These are phyloP conservation scores for Salvia sclarea DNA, from an alignment of 305 asterid genomes.

Conservation along the genomic window DNA sequence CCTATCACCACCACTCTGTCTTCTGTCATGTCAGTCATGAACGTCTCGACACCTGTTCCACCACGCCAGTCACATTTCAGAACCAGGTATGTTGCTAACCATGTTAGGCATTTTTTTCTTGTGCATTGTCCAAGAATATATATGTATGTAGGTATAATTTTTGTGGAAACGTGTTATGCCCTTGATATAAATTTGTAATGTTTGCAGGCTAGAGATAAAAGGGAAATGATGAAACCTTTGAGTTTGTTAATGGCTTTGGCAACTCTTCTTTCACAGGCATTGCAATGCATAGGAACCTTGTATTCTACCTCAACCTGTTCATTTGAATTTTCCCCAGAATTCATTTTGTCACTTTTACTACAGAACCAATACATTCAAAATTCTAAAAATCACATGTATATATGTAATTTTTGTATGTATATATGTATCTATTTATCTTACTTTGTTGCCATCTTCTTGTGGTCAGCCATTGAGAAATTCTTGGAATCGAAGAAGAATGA, in stretches of 20 bases:
- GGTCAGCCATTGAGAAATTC: constrained; percentile 32
- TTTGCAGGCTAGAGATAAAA: neutral
- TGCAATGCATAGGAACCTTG: constrained; percentile 75
- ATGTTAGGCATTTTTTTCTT: neutral
- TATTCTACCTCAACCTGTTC: constrained; percentile 53
- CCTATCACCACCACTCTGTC: constrained; percentile 59
- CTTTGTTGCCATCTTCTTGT: constrained; percentile 34
- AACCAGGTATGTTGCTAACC: neutral
- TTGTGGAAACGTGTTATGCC: neutral
- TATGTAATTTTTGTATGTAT: neutral
- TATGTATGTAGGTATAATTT: neutral
- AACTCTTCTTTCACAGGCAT: constrained; percentile 79
- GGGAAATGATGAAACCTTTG: constrained; percentile 52
- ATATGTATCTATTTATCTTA: constrained; percentile 32
- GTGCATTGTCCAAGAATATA: neutral
- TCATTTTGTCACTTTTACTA: neutral
- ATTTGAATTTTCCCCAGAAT: constrained; percentile 18
- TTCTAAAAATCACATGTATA: neutral
- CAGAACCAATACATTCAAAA: constrained; percentile 3
- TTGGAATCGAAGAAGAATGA: constrained; percentile 16
- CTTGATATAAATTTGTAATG: constrained; percentile 12
- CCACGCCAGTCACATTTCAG: neutral
- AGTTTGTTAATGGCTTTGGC: constrained; percentile 64
- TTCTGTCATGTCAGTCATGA: constrained; percentile 59
- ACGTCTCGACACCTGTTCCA: constrained; percentile 60